Conservation (phyloP, 345 rosid genomes). For the Combretum micranthum region DNA sequence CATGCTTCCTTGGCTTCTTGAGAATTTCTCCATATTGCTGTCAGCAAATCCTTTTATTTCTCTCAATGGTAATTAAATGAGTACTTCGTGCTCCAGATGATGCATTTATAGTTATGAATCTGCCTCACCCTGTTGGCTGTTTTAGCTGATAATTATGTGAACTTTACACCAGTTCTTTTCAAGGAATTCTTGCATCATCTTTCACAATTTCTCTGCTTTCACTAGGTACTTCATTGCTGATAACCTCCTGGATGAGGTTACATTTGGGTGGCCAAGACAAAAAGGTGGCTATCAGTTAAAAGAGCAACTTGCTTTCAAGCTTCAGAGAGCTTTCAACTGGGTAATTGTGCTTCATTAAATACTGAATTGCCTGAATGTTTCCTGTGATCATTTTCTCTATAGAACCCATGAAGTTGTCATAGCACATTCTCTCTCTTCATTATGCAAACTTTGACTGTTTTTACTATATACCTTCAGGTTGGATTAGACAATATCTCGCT, state of each 20-base stretch:
- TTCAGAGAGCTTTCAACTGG: constrained; percentile 85
- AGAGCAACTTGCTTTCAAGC: constrained; percentile 59
- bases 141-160: not conserved
- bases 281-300: constrained; percentile 50
- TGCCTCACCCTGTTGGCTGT: not conserved
- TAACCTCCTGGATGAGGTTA: constrained; percentile 76
- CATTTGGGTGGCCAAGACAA: constrained; percentile 93
- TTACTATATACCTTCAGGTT: constrained; percentile 44
- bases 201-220: not conserved
- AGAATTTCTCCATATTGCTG: too few relatives aligned
- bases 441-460: constrained; percentile 1
- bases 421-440: not conserved
- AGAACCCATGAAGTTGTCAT: too few relatives aligned
- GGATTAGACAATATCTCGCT: constrained; percentile 68
- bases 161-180: not conserved
- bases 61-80: too few relatives aligned
- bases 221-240: constrained; percentile 82
- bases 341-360: constrained; percentile 30
- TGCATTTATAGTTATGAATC: too few relatives aligned
- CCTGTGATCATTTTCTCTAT: not conserved
- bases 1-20: too few relatives aligned
- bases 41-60: too few relatives aligned
- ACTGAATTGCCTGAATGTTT: constrained; percentile 6
- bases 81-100: too few relatives aligned
- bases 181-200: constrained; percentile 6